Evolutionary conservation across 306 rosid species (phyloP).

Genomic region (Gastrolobium villosum): DNA sequence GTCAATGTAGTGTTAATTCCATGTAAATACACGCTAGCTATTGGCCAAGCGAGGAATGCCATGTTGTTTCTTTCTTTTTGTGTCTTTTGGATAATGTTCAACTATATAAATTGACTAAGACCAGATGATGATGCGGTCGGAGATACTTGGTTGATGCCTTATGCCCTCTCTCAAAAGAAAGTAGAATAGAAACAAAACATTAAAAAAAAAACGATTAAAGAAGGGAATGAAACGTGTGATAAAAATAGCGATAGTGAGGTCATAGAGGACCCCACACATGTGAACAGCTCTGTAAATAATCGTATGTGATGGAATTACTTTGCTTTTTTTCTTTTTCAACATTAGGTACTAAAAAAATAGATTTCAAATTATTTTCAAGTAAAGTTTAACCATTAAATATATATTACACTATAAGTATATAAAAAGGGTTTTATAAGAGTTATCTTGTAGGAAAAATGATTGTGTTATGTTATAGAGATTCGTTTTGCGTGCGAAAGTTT

Average conservation of each 20-base stretch:
- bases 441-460: too few species aligned
- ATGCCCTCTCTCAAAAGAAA: not conserved
- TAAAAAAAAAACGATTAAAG: not conserved
- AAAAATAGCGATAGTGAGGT: slow-evolving; percentile 29
- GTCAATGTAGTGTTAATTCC: slow-evolving; percentile 4
- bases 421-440: too few species aligned
- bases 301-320: slow-evolving; percentile 12
- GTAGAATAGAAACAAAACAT: slow-evolving; percentile 15
- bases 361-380: not conserved
- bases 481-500: too few species aligned
- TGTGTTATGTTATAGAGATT: too few species aligned
- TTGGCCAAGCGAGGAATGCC: slow-evolving; percentile 39
- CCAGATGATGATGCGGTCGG: slow-evolving; percentile 29
- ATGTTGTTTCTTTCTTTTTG: slow-evolving; percentile 44
- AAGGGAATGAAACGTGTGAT: slow-evolving; percentile 32
- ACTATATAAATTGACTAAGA: slow-evolving; percentile 46
- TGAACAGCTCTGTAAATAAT: slow-evolving; percentile 18
- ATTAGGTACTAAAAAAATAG: too few species aligned
- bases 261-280: slow-evolving; percentile 42
- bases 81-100: slow-evolving; percentile 40
- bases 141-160: slow-evolving; percentile 29
- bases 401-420: too few species aligned
- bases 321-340: not conserved
- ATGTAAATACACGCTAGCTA: slow-evolving; percentile 47
- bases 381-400: not conserved